Evolutionary conservation across 331 rosid species (phyloP).

Genomic region (Telfairia occidentalis): DNA sequence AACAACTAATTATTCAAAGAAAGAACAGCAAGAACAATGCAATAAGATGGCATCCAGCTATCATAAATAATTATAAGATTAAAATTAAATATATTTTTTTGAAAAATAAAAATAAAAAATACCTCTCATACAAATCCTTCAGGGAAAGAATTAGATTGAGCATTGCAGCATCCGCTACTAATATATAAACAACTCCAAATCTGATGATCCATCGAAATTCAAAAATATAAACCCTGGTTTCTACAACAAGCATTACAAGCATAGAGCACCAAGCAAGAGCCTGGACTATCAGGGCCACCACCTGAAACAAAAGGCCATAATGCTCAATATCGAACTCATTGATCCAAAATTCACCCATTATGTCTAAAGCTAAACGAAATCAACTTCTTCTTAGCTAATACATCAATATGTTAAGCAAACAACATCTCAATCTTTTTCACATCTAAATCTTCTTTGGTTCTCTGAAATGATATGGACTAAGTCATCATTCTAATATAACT

Average conservation of each 20-base stretch:
- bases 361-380: neutral
- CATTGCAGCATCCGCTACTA: slow-evolving; percentile 74
- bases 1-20: neutral
- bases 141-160: slow-evolving; percentile 55
- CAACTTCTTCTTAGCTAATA: neutral
- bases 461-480: neutral
- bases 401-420: neutral
- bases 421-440: neutral
- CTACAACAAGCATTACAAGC: slow-evolving; percentile 64
- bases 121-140: slow-evolving; percentile 62
- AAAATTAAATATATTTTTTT: neutral
- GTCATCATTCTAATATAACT: neutral
- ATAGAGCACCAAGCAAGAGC: slow-evolving; percentile 68
- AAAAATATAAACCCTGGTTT: slow-evolving; percentile 61
- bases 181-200: slow-evolving; percentile 59
- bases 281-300: slow-evolving; percentile 43
- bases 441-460: neutral
- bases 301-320: slow-evolving; percentile 32
- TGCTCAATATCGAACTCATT: neutral
- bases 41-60: neutral
- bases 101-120: neutral
- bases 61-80: neutral
- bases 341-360: neutral
- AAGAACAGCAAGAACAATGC: neutral
- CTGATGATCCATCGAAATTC: slow-evolving; percentile 86